Conservation (phyloP, 78 protist genomes). For the Blattamonas nauphoetae region DNA sequence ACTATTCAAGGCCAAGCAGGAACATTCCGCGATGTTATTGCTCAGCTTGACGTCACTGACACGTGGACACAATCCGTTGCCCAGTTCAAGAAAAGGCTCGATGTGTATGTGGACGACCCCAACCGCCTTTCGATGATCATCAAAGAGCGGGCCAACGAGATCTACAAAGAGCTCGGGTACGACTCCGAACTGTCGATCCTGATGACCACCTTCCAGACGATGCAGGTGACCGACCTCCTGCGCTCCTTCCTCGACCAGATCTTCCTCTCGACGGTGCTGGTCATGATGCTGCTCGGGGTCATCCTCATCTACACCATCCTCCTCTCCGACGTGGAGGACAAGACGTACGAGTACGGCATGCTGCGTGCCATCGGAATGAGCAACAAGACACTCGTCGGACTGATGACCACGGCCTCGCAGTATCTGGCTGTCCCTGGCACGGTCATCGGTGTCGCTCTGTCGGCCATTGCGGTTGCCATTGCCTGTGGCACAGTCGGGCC, state of each 20-base stretch:
- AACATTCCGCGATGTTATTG: not conserved
- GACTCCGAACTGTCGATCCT: not conserved
- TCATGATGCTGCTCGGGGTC: slow-evolving; percentile 50
- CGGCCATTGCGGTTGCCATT: not conserved
- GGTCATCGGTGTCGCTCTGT: slow-evolving; percentile 33
- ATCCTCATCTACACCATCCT: slow-evolving; percentile 68
- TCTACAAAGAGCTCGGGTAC: not conserved
- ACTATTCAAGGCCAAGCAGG: not conserved
- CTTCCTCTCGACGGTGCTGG: not conserved
- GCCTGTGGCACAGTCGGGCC: not conserved
- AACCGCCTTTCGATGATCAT: not conserved
- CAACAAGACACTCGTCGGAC: not conserved
- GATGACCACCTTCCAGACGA: not conserved
- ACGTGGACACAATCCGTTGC: not conserved
- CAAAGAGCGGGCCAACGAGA: not conserved
- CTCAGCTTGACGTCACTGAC: not conserved
- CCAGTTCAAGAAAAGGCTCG: not conserved
- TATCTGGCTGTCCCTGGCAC: slow-evolving; percentile 36
- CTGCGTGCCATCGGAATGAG: slow-evolving; percentile 74
- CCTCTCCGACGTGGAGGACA: slow-evolving; percentile 67
- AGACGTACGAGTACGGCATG: slow-evolving; percentile 82
- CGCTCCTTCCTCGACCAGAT: slow-evolving; percentile 30
- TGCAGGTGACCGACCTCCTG: not conserved
- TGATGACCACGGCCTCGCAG: slow-evolving; percentile 1
- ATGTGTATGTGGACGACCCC: not conserved